Conservation (phyloP, 768 basidiomycete genomes). For the Psilocybe subaeruginosa region DNA sequence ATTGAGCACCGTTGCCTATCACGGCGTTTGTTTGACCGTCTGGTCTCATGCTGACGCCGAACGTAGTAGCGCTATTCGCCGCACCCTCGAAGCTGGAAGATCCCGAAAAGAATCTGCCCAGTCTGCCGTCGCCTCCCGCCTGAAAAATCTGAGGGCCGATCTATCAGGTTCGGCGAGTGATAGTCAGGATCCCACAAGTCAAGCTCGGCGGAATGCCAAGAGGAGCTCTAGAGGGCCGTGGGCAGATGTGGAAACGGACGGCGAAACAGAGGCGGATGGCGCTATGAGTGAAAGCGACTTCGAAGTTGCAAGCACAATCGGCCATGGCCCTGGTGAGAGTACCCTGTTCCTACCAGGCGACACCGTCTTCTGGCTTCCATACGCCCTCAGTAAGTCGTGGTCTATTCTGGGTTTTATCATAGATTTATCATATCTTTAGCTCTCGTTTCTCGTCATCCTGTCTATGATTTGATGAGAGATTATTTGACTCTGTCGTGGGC, state of each 20-base stretch:
- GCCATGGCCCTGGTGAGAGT: constrained; percentile 85
- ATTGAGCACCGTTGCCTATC: constrained; percentile 65
- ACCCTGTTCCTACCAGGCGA: constrained; percentile 88
- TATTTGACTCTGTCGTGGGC: constrained; percentile 96
- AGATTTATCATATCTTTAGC: constrained; percentile 42
- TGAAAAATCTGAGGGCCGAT: constrained; percentile 67
- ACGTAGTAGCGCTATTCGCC: constrained; percentile 81
- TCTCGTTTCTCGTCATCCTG: constrained; percentile 88
- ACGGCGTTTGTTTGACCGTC: constrained; percentile 92
- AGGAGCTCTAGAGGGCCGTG: constrained; percentile 70
- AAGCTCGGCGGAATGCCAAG: constrained; percentile 59
- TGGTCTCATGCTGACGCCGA: constrained; percentile 96
- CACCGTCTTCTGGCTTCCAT: constrained; percentile 94
- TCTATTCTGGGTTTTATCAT: constrained; percentile 3
- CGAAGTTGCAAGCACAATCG: constrained; percentile 78
- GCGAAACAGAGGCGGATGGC: constrained; percentile 74
- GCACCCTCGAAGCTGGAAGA: constrained; percentile 78
- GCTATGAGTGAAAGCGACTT: constrained; percentile 87
- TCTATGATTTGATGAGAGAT: constrained; percentile 95
- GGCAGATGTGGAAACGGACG: constrained; percentile 75
- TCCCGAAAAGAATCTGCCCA: constrained; percentile 82
- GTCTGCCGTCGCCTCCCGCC: constrained; percentile 66
- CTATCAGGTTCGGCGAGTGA: constrained; percentile 45
- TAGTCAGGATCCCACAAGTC: constrained; percentile 55
- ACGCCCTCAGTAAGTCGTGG: constrained; percentile 74